Base-by-base conservation (phyloP, 805 yeast genomes). In the Nakazawaea ishiwadae region DNA sequence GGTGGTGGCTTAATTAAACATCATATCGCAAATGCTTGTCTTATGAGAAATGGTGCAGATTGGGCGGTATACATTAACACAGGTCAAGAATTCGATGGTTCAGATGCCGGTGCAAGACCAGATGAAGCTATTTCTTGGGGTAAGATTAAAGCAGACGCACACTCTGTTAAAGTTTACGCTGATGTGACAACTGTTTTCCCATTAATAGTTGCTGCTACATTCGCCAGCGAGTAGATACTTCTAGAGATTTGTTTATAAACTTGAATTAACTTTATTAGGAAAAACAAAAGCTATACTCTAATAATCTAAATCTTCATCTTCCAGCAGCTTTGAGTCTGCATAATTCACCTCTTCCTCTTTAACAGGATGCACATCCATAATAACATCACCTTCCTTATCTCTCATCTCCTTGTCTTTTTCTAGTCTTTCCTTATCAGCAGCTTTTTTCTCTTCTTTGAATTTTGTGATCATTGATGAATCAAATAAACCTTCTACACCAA, bases 121-220 rank as follows among this genome's bases (percentile, higher is more conserved):
- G 99, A 93, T 61, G 99, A 93, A 67, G 99, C 99, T 20, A 84
- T 93, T 40, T 84, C 96, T 30, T 93, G 99, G 99, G 99, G 99
- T 49, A 93, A 93, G 64, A 93, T 93, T 65, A 90, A 88, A 67
- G 84, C 96, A 5, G 96, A 88, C 31, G 99, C 99, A 23, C 78
- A 77, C 55, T 77, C 82, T 46, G 95, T 89, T 43, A 93, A 93
- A 66, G 90, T 93, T 34, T 93, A 86, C 54, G 95, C 96, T 12
- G 99, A 93, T 60, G 99, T 87, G 14, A 84, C 96, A 10, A 71
- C 88, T 23, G 98, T 93, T 14, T 85, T 91, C 71, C 99, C 99
- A 47, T 73, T 93, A 57, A 84, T 93, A 49, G 98, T 93, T 24
- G 99, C 97, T 37, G 98, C 98, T 29, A 93, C 99, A 2, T 93